Conservation (phyloP, 2,329 filamentous ascomycete genomes). For the Nothophoma quercina region DNA sequence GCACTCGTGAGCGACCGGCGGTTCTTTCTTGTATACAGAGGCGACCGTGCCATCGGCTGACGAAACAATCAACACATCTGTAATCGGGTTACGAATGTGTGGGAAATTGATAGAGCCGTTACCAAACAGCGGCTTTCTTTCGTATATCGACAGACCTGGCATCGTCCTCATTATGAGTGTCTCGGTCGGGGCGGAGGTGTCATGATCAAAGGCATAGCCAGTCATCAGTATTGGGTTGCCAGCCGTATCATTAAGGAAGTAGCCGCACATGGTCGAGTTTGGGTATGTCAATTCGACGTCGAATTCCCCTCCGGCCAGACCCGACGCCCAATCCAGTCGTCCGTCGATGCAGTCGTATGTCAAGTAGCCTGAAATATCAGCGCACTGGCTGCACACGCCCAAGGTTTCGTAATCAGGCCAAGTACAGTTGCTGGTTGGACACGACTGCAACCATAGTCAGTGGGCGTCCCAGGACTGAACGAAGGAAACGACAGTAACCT, state of each 20-base stretch:
- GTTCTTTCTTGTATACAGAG: constrained; percentile 19
- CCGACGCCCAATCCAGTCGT: constrained; percentile 25
- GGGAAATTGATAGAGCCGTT: too few species aligned
- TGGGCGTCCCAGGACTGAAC: too few species aligned
- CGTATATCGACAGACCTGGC: constrained; percentile 6
- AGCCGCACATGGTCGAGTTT: constrained; percentile 34
- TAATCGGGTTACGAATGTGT: constrained; percentile 23
- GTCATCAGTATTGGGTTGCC: constrained; percentile 24
- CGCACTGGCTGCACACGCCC: constrained; percentile 25
- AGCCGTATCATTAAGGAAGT: constrained; percentile 33
- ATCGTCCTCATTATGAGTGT: constrained; percentile 19
- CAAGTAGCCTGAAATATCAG: constrained; percentile 7
- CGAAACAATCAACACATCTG: constrained; percentile 21
- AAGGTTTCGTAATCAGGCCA: constrained; percentile 26
- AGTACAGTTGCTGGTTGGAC: constrained; percentile 28
- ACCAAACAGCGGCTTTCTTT: too few species aligned
- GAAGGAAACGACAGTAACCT: too few species aligned
- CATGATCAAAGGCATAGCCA: constrained; percentile 18
- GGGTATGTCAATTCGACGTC: constrained; percentile 10
- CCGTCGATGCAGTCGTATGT: constrained; percentile 16
- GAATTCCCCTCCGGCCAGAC: background rate
- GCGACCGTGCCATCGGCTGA: constrained; percentile 14
- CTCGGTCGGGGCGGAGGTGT: too few species aligned
- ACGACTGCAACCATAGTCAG: too few species aligned
- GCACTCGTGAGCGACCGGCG: constrained; percentile 29